These are phyloP conservation scores for Vigna angularis DNA, from an alignment of 306 rosid genomes.

Conservation along the genomic window DNA sequence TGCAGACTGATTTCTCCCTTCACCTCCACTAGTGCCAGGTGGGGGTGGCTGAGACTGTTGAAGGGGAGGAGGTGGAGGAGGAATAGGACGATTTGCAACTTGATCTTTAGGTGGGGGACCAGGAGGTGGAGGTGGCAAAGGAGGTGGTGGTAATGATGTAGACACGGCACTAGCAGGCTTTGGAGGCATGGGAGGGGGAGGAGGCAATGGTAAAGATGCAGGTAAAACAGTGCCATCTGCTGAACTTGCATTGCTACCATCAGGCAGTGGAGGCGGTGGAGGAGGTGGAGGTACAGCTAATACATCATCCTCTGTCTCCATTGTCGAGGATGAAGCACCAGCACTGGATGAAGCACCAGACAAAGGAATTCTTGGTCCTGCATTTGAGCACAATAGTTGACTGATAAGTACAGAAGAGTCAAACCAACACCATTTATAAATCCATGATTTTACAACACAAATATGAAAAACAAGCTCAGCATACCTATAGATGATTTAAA, in stretches of 20 bases:
- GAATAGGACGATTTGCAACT: conserved; percentile 61
- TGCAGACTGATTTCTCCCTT: conserved; percentile 65
- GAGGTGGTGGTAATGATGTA: conserved; percentile 78
- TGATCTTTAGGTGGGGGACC: conserved; percentile 89
- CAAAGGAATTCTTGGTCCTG: conserved; percentile 96
- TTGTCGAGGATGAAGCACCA: conserved; percentile 75
- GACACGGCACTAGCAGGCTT: conserved; percentile 65
- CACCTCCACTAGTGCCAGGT: conserved; percentile 71
- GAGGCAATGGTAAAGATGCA: conserved; percentile 88
- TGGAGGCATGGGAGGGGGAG: conserved; percentile 98
- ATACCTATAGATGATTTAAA: conserved; percentile 89
- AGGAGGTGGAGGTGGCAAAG: conserved; percentile 98
- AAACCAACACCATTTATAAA: conserved; percentile 34
- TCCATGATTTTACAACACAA: conserved; percentile 25
- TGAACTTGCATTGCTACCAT: conserved; percentile 51
- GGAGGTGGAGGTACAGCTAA: conserved; percentile 80
- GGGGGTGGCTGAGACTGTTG: conserved; percentile 78
- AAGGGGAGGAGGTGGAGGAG: conserved; percentile 82
- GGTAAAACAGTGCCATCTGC: conserved; percentile 70
- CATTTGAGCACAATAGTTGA: conserved; percentile 46
- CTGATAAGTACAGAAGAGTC: conserved; percentile 18
- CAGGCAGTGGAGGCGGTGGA: conserved; percentile 77
- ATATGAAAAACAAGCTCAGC: conserved; percentile 44
- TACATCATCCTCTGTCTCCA: conserved; percentile 69
- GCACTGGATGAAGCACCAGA: conserved; percentile 82